These are phyloP conservation scores for Alternaria ventricosa DNA, from an alignment of 2,329 filamentous ascomycete species.

Conservation along the genomic window DNA sequence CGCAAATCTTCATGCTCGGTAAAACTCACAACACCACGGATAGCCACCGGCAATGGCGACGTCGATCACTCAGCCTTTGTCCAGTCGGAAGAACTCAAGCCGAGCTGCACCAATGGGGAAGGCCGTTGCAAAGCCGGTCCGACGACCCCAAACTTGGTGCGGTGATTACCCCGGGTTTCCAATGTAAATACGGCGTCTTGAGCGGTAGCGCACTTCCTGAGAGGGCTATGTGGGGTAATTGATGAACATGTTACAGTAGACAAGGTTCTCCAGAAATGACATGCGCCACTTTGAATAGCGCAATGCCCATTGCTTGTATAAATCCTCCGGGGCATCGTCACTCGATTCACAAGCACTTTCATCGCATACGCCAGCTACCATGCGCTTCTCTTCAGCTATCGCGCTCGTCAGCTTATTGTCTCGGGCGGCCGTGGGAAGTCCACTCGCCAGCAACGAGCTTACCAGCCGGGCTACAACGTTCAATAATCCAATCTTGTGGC, in stretches of 20 bases:
- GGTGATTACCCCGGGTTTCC: conserved; percentile 10
- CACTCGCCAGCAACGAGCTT: background rate
- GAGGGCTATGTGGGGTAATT: background rate
- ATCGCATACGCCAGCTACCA: background rate
- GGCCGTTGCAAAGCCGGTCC: background rate
- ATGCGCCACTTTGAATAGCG: background rate
- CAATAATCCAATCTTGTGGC: conserved; percentile 62
- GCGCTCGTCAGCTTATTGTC: background rate
- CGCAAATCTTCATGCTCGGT: background rate
- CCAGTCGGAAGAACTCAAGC: conserved; percentile 16
- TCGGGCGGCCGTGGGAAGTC: background rate
- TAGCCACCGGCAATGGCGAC: conserved; percentile 9
- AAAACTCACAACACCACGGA: background rate
- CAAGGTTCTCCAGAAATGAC: background rate
- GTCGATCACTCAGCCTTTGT: background rate
- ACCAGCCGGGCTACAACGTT: conserved; percentile 38
- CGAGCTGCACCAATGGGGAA: conserved; percentile 21
- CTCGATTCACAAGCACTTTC: background rate
- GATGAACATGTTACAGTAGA: background rate
- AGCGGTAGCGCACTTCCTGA: background rate
- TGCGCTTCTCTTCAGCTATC: conserved; percentile 6
- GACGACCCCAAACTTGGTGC: conserved; percentile 1
- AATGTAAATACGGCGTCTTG: conserved; percentile 5
- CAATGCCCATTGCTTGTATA: background rate
- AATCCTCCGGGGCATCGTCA: background rate